Conservation (phyloP, 352 stramenopile genomes). For the Phytophthora chlamydospora region DNA sequence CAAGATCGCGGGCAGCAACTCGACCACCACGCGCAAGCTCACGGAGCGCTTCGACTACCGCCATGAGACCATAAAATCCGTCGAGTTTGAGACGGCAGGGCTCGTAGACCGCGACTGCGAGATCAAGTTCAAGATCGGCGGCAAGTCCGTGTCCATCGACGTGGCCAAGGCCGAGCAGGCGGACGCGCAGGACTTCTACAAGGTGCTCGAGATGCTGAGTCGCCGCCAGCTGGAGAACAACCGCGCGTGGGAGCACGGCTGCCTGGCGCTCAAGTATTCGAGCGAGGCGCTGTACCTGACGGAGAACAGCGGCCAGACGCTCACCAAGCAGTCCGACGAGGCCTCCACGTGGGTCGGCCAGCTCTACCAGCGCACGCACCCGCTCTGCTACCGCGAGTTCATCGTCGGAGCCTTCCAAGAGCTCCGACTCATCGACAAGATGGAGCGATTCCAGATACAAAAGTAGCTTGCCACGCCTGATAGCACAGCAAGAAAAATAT, state of each 20-base stretch:
- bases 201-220: conserved; percentile 57
- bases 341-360: conserved; percentile 50
- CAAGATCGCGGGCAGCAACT: conserved; percentile 40
- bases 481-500: conserved; percentile 9
- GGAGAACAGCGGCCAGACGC: conserved; percentile 49
- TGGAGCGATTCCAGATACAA: conserved; percentile 34
- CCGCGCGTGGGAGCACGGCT: conserved; percentile 53
- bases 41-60: conserved; percentile 52
- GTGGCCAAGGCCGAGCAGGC: conserved; percentile 50
- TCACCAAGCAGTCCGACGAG: conserved; percentile 52
- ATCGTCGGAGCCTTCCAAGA: conserved; percentile 51
- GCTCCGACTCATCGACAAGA: conserved; percentile 44
- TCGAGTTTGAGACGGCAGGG: conserved; percentile 59
- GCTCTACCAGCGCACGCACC: conserved; percentile 57
- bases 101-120: conserved; percentile 60
- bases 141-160: conserved; percentile 53
- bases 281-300: conserved; percentile 48
- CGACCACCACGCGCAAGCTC: conserved; percentile 63
- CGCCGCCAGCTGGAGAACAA: conserved; percentile 48
- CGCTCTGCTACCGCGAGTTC: conserved; percentile 57
- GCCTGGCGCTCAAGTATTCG: conserved; percentile 47
- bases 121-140: conserved; percentile 61
- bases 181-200: conserved; percentile 50
- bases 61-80: conserved; percentile 33
- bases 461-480: conserved; percentile 1